Base-by-base conservation (phyloP, 345 rosid genomes). In the Physaria fendleri region DNA sequence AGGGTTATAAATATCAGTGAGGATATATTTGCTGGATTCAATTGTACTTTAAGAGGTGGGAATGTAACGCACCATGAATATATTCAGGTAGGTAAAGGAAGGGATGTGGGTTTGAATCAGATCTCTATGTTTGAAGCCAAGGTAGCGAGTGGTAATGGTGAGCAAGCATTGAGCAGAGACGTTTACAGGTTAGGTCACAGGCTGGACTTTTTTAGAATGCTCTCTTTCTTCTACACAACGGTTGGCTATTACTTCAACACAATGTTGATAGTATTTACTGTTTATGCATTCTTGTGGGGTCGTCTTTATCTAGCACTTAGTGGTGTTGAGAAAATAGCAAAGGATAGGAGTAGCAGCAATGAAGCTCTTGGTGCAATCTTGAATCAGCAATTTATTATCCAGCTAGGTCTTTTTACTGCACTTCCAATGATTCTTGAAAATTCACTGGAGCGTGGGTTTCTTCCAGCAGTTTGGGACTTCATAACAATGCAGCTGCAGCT, bases 101-200 rank as follows among this genome's bases (percentile, higher is more conserved):
- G 99, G 78, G 99, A 93, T 82, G 99, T 93, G 56, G 99, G 99
- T 23, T 56, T 93, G 60, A 93, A 93, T 75, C 99, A 93, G 71
- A 74, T 93, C 35, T 86, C 99, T 30, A 93, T 93, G 99, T 93
- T 93, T 68, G 97, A 93, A 70, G 99, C 91, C 49, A 93, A 93
- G 81, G 97, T 93, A 71, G 91, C 99, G 15, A 93, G 99, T 77
- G 99, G 99, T 67, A 93, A 93, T 48, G 99, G 99, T 1, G 99
- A 93, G 79, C 99, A 93, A 64, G 83, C 78, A 66, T 87, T 93
- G 53, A 89, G 99, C 83, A 84, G 99, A 71, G 99, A 92, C 66
- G 97, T 92, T 46, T 92, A 92, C 75, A 68, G 99, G 65, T 72
- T 92, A 78, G 99, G 99, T 58, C 99, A 93, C 68, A 80, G 99